These are phyloP conservation scores for Noccaea caerulescens DNA, from an alignment of 345 rosid species.

Conservation along the genomic window DNA sequence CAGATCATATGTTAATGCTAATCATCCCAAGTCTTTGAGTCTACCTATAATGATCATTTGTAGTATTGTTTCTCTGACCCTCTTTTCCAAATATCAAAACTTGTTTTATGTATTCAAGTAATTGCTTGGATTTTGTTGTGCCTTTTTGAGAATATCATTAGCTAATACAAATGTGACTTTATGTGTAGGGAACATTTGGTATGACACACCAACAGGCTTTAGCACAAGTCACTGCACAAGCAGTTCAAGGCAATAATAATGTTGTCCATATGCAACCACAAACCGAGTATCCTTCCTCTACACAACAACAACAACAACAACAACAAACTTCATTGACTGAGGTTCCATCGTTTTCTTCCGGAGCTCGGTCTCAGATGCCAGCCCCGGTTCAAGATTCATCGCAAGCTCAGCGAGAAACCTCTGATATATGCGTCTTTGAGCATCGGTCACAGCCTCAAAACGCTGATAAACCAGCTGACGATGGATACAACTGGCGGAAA, in stretches of 20 bases:
- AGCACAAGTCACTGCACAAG: constrained; percentile 85
- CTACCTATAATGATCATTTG: not conserved
- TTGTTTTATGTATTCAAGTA: not conserved
- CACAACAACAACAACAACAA: constrained; percentile 42
- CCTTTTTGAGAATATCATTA: not conserved
- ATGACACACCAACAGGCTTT: constrained; percentile 86
- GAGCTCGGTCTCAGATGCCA: constrained; percentile 42
- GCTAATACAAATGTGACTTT: constrained; percentile 13
- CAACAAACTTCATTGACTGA: constrained; percentile 41
- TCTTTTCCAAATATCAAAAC: constrained; percentile 2
- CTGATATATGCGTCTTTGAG: constrained; percentile 49
- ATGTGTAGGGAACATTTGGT: constrained; percentile 65
- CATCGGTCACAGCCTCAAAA: constrained; percentile 50
- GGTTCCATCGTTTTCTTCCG: constrained; percentile 39
- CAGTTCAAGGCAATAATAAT: constrained; percentile 53
- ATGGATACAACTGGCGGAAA: constrained; percentile 88
- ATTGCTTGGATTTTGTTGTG: constrained; percentile 3
- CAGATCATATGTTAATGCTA: not conserved
- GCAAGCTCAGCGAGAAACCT: constrained; percentile 41
- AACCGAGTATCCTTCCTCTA: constrained; percentile 46
- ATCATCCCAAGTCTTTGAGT: not conserved
- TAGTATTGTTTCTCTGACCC: constrained; percentile 5
- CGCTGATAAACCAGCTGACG: constrained; percentile 69
- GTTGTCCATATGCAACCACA: constrained; percentile 42
- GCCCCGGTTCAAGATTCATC: constrained; percentile 41